Evolutionary conservation across 2,329 filamentous ascomycete species (phyloP).

Genomic region (Aspergillus glaucus): DNA sequence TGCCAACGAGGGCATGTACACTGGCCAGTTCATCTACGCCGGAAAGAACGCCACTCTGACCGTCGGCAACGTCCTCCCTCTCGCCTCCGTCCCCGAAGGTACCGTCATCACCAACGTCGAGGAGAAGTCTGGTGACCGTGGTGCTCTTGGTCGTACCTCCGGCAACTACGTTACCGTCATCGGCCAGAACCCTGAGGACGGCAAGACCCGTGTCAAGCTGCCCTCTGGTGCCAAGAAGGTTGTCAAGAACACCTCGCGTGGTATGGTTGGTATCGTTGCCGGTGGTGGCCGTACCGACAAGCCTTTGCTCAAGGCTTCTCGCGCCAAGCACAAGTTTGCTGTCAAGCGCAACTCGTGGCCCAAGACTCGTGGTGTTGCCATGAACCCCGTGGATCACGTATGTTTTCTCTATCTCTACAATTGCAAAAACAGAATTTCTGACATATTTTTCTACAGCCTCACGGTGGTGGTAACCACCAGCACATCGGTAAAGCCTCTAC

Average conservation of each 20-base stretch:
- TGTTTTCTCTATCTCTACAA: constrained; percentile 20
- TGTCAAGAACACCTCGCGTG: constrained; percentile 81
- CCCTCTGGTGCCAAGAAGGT: constrained; percentile 99
- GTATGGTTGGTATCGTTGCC: constrained; percentile 99
- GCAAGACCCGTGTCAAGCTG: constrained; percentile 99
- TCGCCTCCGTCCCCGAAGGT: constrained; percentile 94
- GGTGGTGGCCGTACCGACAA: constrained; percentile 99
- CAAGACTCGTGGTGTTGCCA: constrained; percentile 99
- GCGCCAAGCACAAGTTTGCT: constrained; percentile 99
- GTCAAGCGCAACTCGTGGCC: constrained; percentile 99
- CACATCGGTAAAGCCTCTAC: constrained; percentile 99
- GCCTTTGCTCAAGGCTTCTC: constrained; percentile 97
- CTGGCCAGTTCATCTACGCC: constrained; percentile 99
- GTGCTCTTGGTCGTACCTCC: constrained; percentile 90
- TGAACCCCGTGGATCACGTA: constrained; percentile 99
- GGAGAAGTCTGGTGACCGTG: constrained; percentile 97
- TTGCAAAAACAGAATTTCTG: constrained; percentile 9
- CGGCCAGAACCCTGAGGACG: constrained; percentile 96
- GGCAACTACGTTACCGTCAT: constrained; percentile 99
- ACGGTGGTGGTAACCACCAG: constrained; percentile 99
- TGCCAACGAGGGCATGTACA: constrained; percentile 99
- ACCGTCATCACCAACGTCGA: constrained; percentile 99
- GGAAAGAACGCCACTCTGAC: constrained; percentile 97
- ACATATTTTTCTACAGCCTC: constrained; percentile 47
- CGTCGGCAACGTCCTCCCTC: constrained; percentile 94